These are phyloP conservation scores for Populus ilicifolia DNA, from an alignment of 345 rosid species.

Conservation along the genomic window DNA sequence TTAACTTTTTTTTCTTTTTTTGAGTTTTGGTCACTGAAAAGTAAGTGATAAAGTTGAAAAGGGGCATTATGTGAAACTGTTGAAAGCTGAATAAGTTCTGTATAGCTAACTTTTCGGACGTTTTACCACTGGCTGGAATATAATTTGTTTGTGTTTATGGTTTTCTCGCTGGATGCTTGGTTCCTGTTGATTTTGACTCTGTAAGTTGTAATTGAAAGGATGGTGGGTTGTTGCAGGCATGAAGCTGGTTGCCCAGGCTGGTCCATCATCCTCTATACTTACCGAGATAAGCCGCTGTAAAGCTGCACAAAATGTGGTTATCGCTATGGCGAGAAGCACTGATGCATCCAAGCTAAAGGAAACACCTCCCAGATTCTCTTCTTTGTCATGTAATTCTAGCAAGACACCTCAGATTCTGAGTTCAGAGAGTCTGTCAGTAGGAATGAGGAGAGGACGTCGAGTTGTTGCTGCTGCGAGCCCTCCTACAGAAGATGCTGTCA, in stretches of 20 bases:
- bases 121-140: background rate
- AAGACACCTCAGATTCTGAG: conserved; percentile 21
- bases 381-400: conserved; percentile 32
- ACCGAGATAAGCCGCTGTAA: conserved; percentile 31
- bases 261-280: conserved; percentile 39
- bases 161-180: background rate
- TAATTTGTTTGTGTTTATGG: background rate
- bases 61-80: background rate
- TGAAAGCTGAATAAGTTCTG: background rate
- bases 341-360: conserved; percentile 41
- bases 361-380: conserved; percentile 25
- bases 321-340: conserved; percentile 22
- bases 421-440: conserved; percentile 21
- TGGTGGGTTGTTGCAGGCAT: conserved; percentile 35
- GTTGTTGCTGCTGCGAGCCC: conserved; percentile 82
- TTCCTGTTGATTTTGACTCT: background rate
- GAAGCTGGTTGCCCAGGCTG: conserved; percentile 57
- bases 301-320: conserved; percentile 26
- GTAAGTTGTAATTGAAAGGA: background rate
- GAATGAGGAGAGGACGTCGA: conserved; percentile 42
- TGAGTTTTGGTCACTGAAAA: background rate
- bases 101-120: background rate
- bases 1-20: background rate
- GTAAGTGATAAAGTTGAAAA: background rate
- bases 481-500: conserved; percentile 77